Conservation (phyloP, 768 basidiomycete genomes). For the Termitomyces sp. region DNA sequence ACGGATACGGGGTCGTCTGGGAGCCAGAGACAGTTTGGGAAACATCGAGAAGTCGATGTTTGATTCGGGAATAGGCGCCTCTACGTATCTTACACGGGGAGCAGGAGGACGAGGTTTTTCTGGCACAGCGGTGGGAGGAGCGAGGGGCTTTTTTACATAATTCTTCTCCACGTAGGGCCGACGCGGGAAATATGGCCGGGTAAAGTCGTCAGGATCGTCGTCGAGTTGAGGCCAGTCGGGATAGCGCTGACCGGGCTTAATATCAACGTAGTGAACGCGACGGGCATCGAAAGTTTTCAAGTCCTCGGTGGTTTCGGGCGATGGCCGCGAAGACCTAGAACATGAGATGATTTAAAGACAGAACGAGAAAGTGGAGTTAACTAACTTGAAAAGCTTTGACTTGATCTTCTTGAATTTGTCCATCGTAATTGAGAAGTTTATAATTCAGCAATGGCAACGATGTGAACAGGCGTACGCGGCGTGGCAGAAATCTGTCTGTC, state of each 20-base stretch:
- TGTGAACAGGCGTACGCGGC: no score
- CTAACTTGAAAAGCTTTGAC: background rate
- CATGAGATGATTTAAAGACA: background rate
- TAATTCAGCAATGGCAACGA: background rate
- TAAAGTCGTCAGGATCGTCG: background rate
- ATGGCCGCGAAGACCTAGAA: background rate
- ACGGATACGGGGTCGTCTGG: background rate
- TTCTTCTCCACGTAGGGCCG: background rate
- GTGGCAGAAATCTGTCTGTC: no score
- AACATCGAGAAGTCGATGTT: background rate
- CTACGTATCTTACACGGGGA: background rate
- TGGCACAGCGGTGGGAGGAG: background rate
- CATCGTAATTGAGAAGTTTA: conserved; percentile 1
- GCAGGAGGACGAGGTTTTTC: background rate
- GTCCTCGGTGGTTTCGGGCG: background rate
- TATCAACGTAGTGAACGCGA: background rate
- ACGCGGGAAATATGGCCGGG: background rate
- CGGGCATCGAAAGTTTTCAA: no score
- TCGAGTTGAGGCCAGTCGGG: background rate
- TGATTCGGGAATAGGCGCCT: background rate
- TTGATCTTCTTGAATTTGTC: conserved; percentile 10
- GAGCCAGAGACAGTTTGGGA: background rate
- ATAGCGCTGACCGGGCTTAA: background rate
- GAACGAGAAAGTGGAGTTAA: background rate
- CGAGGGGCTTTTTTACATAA: background rate